Percentiles rank a stretch among this genome's conserved stretches.
These are phyloP conservation scores for Persicaria tinctoria DNA, from an alignment of 148 eudicot genomes.

Conservation along the genomic window DNA sequence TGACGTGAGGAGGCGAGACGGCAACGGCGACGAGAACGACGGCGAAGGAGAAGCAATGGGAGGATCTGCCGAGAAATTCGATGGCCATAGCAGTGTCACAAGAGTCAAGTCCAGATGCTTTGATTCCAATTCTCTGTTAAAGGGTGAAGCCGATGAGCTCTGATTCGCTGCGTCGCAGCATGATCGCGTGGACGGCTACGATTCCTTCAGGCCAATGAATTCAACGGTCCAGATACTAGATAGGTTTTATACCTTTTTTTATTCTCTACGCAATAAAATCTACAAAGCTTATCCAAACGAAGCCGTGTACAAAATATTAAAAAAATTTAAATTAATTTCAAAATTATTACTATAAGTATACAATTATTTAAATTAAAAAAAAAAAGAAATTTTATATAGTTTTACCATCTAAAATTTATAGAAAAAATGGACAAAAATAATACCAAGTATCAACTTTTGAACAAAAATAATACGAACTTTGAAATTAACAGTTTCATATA, in stretches of 20 bases:
- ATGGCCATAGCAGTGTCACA: constrained; percentile 31
- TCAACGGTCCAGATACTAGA: neutral
- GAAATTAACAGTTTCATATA: too few species aligned
- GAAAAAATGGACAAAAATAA: too few species aligned
- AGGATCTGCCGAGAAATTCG: constrained; percentile 17
- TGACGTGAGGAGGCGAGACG: neutral
- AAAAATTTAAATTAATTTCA: too few species aligned
- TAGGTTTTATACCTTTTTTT: neutral
- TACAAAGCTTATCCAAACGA: too few species aligned
- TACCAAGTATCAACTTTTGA: too few species aligned
- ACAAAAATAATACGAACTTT: too few species aligned
- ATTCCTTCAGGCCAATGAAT: neutral
- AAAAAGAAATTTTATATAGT: too few species aligned
- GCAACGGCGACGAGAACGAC: neutral
- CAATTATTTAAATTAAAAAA: too few species aligned
- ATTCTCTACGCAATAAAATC: too few species aligned
- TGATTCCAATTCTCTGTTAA: constrained; percentile 5
- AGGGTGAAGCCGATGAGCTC: neutral
- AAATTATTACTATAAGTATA: too few species aligned
- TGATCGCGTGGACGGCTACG: neutral
- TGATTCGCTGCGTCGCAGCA: neutral
- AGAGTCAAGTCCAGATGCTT: neutral
- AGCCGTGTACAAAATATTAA: too few species aligned
- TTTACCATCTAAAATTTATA: too few species aligned
- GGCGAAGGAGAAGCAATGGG: constrained; percentile 14